A percentile compares a stretch with the other conserved stretches of the same genome.
Conservation (phyloP, 768 basidiomycete genomes). For the Collybiopsis confluens region DNA sequence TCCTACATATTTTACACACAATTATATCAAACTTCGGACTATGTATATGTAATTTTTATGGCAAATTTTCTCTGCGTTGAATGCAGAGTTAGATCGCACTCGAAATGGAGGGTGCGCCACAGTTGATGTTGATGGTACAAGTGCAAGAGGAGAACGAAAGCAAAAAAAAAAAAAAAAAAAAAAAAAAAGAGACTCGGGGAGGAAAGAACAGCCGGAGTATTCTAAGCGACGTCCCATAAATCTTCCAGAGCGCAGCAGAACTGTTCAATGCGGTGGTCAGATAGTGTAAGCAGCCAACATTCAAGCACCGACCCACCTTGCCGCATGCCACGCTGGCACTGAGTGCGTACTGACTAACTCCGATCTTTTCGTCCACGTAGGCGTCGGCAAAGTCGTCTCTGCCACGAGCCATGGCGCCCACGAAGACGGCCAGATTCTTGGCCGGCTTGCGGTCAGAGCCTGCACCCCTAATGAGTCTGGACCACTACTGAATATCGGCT, state of each 20-base stretch:
- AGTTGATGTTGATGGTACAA: slow-evolving; percentile 7
- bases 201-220: too few species aligned
- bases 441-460: slow-evolving; percentile 37
- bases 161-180: not conserved
- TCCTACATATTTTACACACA: too few species aligned
- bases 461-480: not conserved
- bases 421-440: slow-evolving; percentile 90
- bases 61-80: slow-evolving; percentile 3
- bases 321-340: slow-evolving; percentile 96
- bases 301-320: slow-evolving; percentile 58
- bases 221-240: slow-evolving; percentile 79
- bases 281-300: not conserved
- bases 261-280: slow-evolving; percentile 32
- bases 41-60: too few species aligned
- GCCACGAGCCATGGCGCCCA: slow-evolving; percentile 97
- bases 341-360: slow-evolving; percentile 89
- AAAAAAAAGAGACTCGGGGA: not conserved
- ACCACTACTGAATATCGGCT: too few species aligned
- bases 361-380: slow-evolving; percentile 92
- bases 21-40: too few species aligned
- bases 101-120: slow-evolving; percentile 3
- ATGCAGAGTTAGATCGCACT: slow-evolving; percentile 3
- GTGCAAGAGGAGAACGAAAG: not conserved
- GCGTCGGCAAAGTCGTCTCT: slow-evolving; percentile 96
- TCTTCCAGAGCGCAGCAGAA: slow-evolving; percentile 93